phyloP scores from a whole-genome alignment of 768 basidiomycete genomes.

The Lactifluus pinguis region DNA sequence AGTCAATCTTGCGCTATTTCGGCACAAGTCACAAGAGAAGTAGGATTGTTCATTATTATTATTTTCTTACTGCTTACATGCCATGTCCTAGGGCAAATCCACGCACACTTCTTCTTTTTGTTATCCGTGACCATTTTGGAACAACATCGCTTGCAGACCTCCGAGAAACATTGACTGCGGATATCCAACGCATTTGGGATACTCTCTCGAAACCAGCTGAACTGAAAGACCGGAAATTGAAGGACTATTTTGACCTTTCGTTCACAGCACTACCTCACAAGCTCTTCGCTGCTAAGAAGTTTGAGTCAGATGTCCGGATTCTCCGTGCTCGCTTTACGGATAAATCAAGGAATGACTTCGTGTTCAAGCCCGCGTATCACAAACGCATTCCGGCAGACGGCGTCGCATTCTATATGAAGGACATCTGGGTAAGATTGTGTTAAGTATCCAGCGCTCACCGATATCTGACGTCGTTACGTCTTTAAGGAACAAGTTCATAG shows the following conservation, averaged over 20 bases:
- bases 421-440: constrained; percentile 74
- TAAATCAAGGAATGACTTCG: constrained; percentile 53
- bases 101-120: constrained; percentile 95
- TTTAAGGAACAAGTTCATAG: constrained; percentile 20
- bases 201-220: constrained; percentile 83
- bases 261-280: constrained; percentile 96
- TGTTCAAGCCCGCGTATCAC: constrained; percentile 92
- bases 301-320: constrained; percentile 65
- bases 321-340: constrained; percentile 73
- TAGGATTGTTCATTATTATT: constrained; percentile 18
- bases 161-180: constrained; percentile 76
- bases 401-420: constrained; percentile 93
- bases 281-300: constrained; percentile 81
- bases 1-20: constrained; percentile 91
- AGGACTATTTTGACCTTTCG: constrained; percentile 89
- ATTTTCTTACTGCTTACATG: not conserved
- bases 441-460: not conserved
- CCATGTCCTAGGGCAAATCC: constrained; percentile 39
- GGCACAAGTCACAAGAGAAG: constrained; percentile 61
- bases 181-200: constrained; percentile 89
- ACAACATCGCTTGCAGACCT: constrained; percentile 86
- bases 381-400: constrained; percentile 99
- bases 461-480: not conserved
- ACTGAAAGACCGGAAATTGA: constrained; percentile 67
- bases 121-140: constrained; percentile 95